These are phyloP conservation scores for Fusarium abutilonis DNA, from an alignment of 2,329 filamentous ascomycete species.

Conservation along the genomic window DNA sequence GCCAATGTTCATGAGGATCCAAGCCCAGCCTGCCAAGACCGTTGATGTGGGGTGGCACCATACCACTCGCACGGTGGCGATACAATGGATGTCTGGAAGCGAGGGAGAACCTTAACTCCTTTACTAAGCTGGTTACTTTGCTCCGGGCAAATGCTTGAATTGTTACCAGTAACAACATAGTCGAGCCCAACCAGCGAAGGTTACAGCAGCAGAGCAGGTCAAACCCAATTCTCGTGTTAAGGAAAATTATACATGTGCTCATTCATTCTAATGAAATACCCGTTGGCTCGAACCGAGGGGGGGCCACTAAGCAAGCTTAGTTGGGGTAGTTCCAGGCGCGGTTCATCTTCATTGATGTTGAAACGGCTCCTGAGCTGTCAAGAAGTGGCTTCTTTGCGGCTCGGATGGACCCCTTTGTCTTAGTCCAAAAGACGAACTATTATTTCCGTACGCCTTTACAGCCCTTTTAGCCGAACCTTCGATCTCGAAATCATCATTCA, in stretches of 20 bases:
- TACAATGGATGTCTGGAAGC: slow-evolving; percentile 10
- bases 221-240: slow-evolving; percentile 11
- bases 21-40: slow-evolving; percentile 27
- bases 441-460: slow-evolving; percentile 23
- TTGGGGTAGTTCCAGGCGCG: too few species aligned
- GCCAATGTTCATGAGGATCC: slow-evolving; percentile 24
- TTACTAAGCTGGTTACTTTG: not conserved
- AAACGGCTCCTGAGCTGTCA: slow-evolving; percentile 32
- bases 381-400: slow-evolving; percentile 22
- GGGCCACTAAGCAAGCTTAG: too few species aligned
- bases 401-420: slow-evolving; percentile 14
- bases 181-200: not conserved
- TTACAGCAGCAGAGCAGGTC: not conserved
- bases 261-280: slow-evolving; percentile 8
- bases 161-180: too few species aligned
- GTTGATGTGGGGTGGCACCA: slow-evolving; percentile 38
- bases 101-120: slow-evolving; percentile 3
- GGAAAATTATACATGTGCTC: slow-evolving; percentile 2
- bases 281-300: too few species aligned
- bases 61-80: slow-evolving; percentile 35
- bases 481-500: slow-evolving; percentile 1
- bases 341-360: slow-evolving; percentile 20
- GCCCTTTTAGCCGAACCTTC: slow-evolving; percentile 8
- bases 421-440: slow-evolving; percentile 20
- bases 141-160: too few species aligned